These are phyloP conservation scores for Saxophila tyrrhenica DNA, from an alignment of 495 filamentous ascomycete genomes.

Conservation along the genomic window DNA sequence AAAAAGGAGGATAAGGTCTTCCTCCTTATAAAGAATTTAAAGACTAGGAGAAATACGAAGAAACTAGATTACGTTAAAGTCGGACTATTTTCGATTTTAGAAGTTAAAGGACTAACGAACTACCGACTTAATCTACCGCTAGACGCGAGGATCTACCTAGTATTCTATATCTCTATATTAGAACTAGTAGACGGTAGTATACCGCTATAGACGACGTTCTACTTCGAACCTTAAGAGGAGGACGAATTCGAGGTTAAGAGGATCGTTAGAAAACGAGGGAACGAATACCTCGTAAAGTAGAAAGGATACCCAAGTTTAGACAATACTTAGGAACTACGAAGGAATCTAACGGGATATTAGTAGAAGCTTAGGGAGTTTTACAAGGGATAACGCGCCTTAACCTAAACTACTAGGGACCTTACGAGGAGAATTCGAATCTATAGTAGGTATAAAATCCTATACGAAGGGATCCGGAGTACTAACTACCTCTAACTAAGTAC, in stretches of 20 bases:
- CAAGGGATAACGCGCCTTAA: background rate
- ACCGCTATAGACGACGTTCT: constrained; percentile 1
- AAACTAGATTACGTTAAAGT: constrained; percentile 28
- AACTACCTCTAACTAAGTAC: no score
- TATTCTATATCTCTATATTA: constrained; percentile 6
- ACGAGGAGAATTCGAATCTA: no score
- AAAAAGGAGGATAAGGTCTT: constrained; percentile 27
- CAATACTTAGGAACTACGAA: background rate
- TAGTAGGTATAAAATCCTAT: no score
- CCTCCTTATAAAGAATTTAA: constrained; percentile 25
- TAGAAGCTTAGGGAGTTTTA: background rate
- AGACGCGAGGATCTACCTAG: constrained; percentile 1
- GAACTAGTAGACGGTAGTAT: constrained; percentile 2
- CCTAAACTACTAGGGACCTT: no score
- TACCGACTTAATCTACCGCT: background rate
- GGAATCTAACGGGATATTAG: background rate
- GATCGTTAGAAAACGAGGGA: background rate
- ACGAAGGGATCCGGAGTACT: no score
- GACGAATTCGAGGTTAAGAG: no score
- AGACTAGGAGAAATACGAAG: constrained; percentile 25
- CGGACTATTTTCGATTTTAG: constrained; percentile 16
- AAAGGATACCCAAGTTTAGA: background rate
- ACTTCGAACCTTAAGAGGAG: background rate
- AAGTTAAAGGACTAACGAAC: background rate
- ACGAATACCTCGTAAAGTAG: background rate